A percentile compares a stretch with the other conserved stretches of the same genome.
These are phyloP conservation scores for Staphylotrichum longicolle DNA, from an alignment of 495 filamentous ascomycete species.

Conservation along the genomic window DNA sequence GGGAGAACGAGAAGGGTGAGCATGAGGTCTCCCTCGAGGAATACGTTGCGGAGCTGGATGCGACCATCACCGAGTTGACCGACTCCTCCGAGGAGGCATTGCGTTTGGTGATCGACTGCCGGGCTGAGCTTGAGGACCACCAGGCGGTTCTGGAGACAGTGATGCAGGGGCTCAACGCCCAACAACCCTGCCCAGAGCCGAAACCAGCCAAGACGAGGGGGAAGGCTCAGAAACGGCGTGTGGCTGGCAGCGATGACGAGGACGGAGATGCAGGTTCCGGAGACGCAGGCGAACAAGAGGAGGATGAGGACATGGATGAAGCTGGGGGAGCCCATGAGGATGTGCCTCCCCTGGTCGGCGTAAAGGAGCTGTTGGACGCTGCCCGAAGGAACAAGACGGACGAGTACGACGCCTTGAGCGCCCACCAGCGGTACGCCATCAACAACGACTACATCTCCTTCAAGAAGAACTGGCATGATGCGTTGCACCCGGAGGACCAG, in stretches of 20 bases:
- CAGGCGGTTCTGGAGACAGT: constrained; percentile 41
- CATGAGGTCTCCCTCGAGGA: constrained; percentile 40
- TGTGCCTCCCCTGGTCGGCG: constrained; percentile 24
- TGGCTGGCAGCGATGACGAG: constrained; percentile 23
- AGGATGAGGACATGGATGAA: constrained; percentile 39
- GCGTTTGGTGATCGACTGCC: constrained; percentile 46
- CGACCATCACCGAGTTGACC: constrained; percentile 40
- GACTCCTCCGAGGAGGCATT: constrained; percentile 43
- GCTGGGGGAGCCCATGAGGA: constrained; percentile 20
- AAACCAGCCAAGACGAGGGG: constrained; percentile 11
- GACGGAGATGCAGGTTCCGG: constrained; percentile 33
- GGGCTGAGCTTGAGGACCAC: constrained; percentile 48
- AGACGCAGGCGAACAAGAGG: constrained; percentile 26
- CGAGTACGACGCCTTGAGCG: constrained; percentile 41
- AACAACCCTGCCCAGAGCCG: constrained; percentile 37
- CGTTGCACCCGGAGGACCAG: constrained; percentile 62
- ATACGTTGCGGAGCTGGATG: constrained; percentile 38
- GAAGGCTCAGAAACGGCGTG: constrained; percentile 22
- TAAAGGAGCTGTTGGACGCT: constrained; percentile 37
- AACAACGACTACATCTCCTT: constrained; percentile 80
- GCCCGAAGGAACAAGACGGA: constrained; percentile 35
- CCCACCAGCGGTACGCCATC: constrained; percentile 59
- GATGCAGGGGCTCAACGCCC: constrained; percentile 48
- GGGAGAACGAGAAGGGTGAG: constrained; percentile 40
- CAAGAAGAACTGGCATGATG: constrained; percentile 74